phyloP scores from a whole-genome alignment of 192 early-diverging fungal species.

The Coemansia aciculifera region DNA sequence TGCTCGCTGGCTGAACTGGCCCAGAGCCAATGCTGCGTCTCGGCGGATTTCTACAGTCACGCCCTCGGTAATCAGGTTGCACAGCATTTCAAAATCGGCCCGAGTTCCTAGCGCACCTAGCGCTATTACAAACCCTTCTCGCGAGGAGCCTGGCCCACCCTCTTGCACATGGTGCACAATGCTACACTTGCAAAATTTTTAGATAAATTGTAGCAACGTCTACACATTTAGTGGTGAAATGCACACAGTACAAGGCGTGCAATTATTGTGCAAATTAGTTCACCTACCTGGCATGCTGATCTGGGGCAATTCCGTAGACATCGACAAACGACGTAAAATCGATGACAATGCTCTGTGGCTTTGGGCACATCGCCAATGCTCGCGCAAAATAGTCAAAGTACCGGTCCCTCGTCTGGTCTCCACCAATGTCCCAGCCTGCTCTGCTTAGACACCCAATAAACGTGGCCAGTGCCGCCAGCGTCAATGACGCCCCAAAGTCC shows the following conservation, averaged over 20 bases:
- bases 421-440: slow-evolving; percentile 33
- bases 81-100: slow-evolving; percentile 22
- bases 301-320: slow-evolving; percentile 24
- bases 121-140: slow-evolving; percentile 46
- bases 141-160: slow-evolving; percentile 32
- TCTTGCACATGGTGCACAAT: slow-evolving; percentile 22
- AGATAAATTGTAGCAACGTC: not conserved
- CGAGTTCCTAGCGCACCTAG: slow-evolving; percentile 29
- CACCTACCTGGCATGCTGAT: slow-evolving; percentile 35
- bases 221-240: not conserved
- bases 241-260: not conserved
- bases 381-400: slow-evolving; percentile 38
- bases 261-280: not conserved
- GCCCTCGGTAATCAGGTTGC: slow-evolving; percentile 17
- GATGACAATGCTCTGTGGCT: slow-evolving; percentile 18
- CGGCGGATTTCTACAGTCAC: slow-evolving; percentile 42
- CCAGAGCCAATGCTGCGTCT: slow-evolving; percentile 38
- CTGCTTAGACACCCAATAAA: slow-evolving; percentile 56
- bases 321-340: slow-evolving; percentile 43
- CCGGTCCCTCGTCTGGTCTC: not conserved
- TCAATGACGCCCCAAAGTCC: slow-evolving; percentile 61
- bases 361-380: slow-evolving; percentile 27
- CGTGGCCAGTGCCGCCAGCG: slow-evolving; percentile 48
- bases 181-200: slow-evolving; percentile 8
- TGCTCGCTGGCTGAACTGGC: slow-evolving; percentile 24